Evolutionary conservation across 2,329 filamentous ascomycete species (phyloP), one percentile per base, ranked within the genome.

Genomic region (Alternaria sp.): DNA sequence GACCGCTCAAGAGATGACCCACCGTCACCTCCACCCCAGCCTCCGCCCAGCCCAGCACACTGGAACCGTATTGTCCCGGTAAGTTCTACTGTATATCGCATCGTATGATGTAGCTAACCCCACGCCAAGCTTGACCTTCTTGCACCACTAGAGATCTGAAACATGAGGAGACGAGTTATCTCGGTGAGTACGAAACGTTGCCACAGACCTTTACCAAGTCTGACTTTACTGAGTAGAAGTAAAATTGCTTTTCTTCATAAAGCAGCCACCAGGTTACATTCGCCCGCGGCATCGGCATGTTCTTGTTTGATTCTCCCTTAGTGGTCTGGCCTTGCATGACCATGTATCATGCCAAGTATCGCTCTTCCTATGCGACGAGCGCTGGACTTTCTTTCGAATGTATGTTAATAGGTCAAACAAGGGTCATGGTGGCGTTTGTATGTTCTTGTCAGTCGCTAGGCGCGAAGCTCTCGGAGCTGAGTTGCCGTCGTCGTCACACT

Each of bases 1-100:
- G 60, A 74, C 25, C 51, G 60, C 26, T 79, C 78, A 56, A 75
- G 76, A 67, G 77, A 78, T 21, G 79, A 81, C 43, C 77, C 79
- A 10, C 79, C 79, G 28, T 80, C 79, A 26, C 79, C 79, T 26
- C 79, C 79, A 25, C 78, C 79, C 30, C 78, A 80, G 61, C 79
- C 79, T 14, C 79, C 79, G 46, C 78, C 79, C 71, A 81, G 79
- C 46, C 79, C 79, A 47, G 68, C 70, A 44, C 69, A 71, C 45
- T 79, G 78, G 77, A 67, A 60, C 30, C 71, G 67, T 54, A 60
- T 69, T 15, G 43, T 66, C 18, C 54, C 62, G 33, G 68, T 73
- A 64, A 37, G 70, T 64, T 41, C 58, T 65, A 46, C 61, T 28
- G 23, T 55, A 37, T 51, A 28, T 50, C 55, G 63, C 44, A 46